Percentiles rank a stretch among this genome's conserved stretches.
Evolutionary conservation across 2,329 filamentous ascomycete species (phyloP).

Genomic region (Hypoxylon sp.): DNA sequence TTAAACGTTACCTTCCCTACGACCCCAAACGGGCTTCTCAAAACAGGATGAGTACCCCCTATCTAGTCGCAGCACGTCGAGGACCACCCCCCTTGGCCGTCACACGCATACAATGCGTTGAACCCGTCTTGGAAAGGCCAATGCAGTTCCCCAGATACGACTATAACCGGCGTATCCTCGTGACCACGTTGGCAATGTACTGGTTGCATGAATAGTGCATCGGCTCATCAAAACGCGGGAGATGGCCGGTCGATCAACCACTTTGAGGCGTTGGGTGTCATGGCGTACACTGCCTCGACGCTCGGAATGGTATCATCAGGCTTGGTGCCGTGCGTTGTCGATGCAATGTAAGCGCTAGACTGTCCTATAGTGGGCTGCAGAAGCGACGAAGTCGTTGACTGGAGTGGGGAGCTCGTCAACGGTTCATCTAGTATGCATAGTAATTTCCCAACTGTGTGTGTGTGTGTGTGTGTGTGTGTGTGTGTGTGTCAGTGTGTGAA

Average conservation of each 20-base stretch:
- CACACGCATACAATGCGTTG: slow-evolving; percentile 23
- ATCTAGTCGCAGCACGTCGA: slow-evolving; percentile 21
- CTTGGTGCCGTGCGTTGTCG: slow-evolving; percentile 40
- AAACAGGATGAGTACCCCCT: slow-evolving; percentile 16
- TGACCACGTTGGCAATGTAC: slow-evolving; percentile 27
- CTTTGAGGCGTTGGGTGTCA: slow-evolving; percentile 24
- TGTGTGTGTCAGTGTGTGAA: slow-evolving; percentile 4
- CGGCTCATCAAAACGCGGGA: slow-evolving; percentile 33
- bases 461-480: slow-evolving; percentile 3
- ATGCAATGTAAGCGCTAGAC: slow-evolving; percentile 47
- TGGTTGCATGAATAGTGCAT: slow-evolving; percentile 38
- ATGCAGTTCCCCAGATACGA: slow-evolving; percentile 28
- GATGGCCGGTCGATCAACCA: slow-evolving; percentile 37
- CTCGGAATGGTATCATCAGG: slow-evolving; percentile 39
- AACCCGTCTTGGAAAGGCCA: slow-evolving; percentile 23
- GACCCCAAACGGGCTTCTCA: slow-evolving; percentile 14
- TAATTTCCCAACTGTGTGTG: slow-evolving; percentile 18
- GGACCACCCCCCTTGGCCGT: slow-evolving; percentile 15
- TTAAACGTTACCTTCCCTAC: slow-evolving; percentile 32
- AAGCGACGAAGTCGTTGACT: slow-evolving; percentile 29
- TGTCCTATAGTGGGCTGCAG: slow-evolving; percentile 37
- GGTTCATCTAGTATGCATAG: slow-evolving; percentile 15
- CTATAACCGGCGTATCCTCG: slow-evolving; percentile 31
- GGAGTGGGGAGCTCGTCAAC: slow-evolving; percentile 23
- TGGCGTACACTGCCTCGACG: slow-evolving; percentile 27